Conservation (phyloP, 129 eudicot genomes). For the Cynara cardunculus region DNA sequence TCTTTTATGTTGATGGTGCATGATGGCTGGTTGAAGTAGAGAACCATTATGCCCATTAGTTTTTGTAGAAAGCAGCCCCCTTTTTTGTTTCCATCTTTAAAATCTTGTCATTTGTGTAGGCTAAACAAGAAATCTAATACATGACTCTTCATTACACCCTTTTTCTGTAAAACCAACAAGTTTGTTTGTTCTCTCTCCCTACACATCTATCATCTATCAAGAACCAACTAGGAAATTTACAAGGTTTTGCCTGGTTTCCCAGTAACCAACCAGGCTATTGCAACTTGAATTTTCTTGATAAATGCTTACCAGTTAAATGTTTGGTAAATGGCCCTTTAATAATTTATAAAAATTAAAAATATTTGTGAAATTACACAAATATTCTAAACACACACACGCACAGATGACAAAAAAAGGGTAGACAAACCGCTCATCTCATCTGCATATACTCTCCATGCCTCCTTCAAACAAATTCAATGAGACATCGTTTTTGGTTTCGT, state of each 20-base stretch:
- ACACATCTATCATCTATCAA: too few species aligned
- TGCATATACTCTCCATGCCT: neutral
- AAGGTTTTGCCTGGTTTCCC: too few species aligned
- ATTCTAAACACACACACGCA: too few species aligned
- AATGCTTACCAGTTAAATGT: too few species aligned
- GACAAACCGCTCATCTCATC: too few species aligned
- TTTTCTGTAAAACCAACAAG: neutral
- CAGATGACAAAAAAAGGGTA: too few species aligned
- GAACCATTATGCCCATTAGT: neutral
- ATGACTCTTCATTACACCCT: neutral
- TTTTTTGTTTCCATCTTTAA: neutral
- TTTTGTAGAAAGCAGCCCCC: slow-evolving; percentile 4
- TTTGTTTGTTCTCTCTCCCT: neutral
- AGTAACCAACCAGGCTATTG: too few species aligned
- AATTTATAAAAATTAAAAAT: too few species aligned
- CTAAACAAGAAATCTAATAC: slow-evolving; percentile 4
- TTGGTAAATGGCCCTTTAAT: too few species aligned
- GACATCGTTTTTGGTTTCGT: neutral
- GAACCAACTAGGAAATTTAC: neutral
- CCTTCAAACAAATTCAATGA: neutral
- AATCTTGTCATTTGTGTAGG: neutral
- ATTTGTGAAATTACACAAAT: too few species aligned
- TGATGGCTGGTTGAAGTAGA: slow-evolving; percentile 2
- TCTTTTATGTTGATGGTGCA: slow-evolving; percentile 6
- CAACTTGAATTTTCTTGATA: too few species aligned